phyloP scores from a whole-genome alignment of 2,329 filamentous ascomycete genomes.

The Elsinoe australis region DNA sequence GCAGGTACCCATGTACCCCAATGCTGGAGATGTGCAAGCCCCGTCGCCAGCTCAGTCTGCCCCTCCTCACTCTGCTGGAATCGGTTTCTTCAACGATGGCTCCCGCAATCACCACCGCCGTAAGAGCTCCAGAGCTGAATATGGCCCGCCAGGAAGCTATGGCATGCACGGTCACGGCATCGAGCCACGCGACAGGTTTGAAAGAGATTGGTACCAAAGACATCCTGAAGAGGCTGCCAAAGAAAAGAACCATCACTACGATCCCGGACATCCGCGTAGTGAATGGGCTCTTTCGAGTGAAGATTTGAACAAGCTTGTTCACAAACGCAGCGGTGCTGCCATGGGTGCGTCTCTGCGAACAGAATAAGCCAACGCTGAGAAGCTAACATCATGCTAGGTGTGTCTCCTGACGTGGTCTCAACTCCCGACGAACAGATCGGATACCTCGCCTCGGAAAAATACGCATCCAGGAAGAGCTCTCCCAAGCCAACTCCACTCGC shows the following conservation, averaged over 20 bases:
- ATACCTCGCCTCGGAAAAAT: constrained; percentile 80
- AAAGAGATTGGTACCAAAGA: constrained; percentile 87
- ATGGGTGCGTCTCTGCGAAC: constrained; percentile 36
- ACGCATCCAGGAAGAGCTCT: constrained; percentile 66
- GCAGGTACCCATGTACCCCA: constrained; percentile 86
- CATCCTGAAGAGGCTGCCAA: constrained; percentile 73
- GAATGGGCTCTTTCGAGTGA: constrained; percentile 85
- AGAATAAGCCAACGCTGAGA: not conserved
- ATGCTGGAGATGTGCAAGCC: constrained; percentile 92
- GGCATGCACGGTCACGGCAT: constrained; percentile 84
- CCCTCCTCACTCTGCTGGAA: constrained; percentile 35
- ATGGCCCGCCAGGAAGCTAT: constrained; percentile 80
- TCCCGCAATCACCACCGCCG: constrained; percentile 51
- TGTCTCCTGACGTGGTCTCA: constrained; percentile 53
- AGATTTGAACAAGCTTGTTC: constrained; percentile 83
- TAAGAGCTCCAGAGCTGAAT: constrained; percentile 62
- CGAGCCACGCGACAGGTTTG: constrained; percentile 68
- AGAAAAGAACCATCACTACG: constrained; percentile 66
- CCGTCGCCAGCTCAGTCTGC: constrained; percentile 65
- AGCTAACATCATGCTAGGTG: constrained; percentile 45
- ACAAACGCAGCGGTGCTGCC: constrained; percentile 49
- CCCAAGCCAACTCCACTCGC: constrained; percentile 47
- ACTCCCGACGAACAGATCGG: constrained; percentile 88
- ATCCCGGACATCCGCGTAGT: constrained; percentile 51
- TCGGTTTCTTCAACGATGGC: constrained; percentile 50